These are phyloP conservation scores for Aspergillus latus DNA, from an alignment of 2,329 filamentous ascomycete genomes.

Conservation along the genomic window DNA sequence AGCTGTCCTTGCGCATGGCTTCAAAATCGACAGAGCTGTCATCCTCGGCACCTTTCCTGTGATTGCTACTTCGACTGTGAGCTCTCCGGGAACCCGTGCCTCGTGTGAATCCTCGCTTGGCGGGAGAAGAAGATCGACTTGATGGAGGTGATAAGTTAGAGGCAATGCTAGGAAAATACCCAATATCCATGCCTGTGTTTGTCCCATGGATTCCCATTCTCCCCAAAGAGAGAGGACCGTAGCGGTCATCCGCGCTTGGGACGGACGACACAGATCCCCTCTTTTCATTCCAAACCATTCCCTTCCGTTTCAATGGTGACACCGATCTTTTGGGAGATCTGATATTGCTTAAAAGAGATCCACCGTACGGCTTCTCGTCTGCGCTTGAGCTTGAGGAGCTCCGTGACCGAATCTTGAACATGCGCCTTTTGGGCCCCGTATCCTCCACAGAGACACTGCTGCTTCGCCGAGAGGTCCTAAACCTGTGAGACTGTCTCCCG, in stretches of 20 bases:
- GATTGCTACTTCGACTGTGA: slow-evolving; percentile 39
- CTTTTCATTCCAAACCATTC: slow-evolving; percentile 49
- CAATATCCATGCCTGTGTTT: slow-evolving; percentile 38
- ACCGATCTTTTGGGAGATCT: slow-evolving; percentile 9
- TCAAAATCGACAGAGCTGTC: slow-evolving; percentile 23
- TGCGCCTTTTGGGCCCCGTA: slow-evolving; percentile 55
- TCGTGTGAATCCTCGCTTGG: slow-evolving; percentile 54
- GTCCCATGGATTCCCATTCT: slow-evolving; percentile 47
- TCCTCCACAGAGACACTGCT: slow-evolving; percentile 51
- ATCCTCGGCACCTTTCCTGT: slow-evolving; percentile 37
- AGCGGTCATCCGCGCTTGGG: slow-evolving; percentile 39
- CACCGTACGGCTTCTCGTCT: slow-evolving; percentile 19
- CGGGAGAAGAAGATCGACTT: slow-evolving; percentile 65
- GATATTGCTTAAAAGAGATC: slow-evolving; percentile 3
- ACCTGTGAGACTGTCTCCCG: slow-evolving; percentile 61
- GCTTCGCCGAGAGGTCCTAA: slow-evolving; percentile 60
- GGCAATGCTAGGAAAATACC: slow-evolving; percentile 59
- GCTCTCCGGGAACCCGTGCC: slow-evolving; percentile 43
- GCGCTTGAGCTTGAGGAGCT: slow-evolving; percentile 58
- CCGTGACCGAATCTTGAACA: slow-evolving; percentile 54
- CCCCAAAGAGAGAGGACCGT: slow-evolving; percentile 38
- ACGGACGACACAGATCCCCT: slow-evolving; percentile 56
- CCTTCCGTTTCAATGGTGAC: slow-evolving; percentile 9
- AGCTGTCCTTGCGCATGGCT: slow-evolving; percentile 17
- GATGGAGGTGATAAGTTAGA: slow-evolving; percentile 63